Conservation (phyloP, 345 rosid species). For the Lagerstroemia speciosa region DNA sequence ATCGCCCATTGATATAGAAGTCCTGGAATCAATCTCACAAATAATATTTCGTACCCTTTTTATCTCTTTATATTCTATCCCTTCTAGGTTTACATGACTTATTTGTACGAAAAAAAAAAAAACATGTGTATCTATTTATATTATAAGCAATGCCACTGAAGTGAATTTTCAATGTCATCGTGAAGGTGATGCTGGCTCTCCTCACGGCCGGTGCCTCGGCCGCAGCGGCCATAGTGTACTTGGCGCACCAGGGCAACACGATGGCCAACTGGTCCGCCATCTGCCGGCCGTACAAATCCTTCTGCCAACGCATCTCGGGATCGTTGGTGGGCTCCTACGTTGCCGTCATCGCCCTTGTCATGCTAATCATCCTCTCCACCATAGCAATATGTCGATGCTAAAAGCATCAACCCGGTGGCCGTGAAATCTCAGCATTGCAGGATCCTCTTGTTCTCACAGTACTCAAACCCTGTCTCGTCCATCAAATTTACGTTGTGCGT, state of each 20-base stretch:
- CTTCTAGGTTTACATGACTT: no score
- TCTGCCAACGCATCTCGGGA: constrained; percentile 51
- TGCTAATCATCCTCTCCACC: constrained; percentile 36
- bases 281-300: constrained; percentile 47
- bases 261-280: constrained; percentile 50
- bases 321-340: constrained; percentile 61
- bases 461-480: not conserved
- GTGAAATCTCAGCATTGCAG: not conserved
- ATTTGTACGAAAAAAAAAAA: no score
- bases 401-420: not conserved
- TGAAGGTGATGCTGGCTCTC: constrained; percentile 35
- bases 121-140: no score
- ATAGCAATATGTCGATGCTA: constrained; percentile 31
- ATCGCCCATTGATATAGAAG: no score
- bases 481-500: not conserved
- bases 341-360: constrained; percentile 28
- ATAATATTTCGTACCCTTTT: no score
- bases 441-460: not conserved
- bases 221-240: constrained; percentile 35
- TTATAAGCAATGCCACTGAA: not conserved
- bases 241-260: constrained; percentile 44
- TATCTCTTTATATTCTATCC: no score
- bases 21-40: no score
- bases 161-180: not conserved
- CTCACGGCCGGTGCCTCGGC: constrained; percentile 44